A percentile compares a stretch with the other conserved stretches of the same genome.
Evolutionary conservation across 352 stramenopile genomes (phyloP).

Genomic region (Phytopythium vexans): DNA sequence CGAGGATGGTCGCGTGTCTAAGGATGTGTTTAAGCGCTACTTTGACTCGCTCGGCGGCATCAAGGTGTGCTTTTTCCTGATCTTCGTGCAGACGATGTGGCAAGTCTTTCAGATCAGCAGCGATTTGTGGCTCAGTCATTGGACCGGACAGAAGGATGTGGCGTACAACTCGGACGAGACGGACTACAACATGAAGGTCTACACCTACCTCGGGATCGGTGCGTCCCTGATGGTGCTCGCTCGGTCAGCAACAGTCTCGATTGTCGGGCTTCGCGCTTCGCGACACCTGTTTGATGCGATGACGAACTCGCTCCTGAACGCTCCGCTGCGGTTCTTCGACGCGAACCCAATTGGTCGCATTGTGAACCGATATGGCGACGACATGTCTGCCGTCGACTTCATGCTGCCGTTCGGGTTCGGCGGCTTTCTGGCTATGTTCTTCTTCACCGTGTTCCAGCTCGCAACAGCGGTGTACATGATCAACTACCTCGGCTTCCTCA

Average conservation of each 20-base stretch:
- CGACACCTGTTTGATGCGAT: constrained; percentile 64
- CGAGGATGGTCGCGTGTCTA: constrained; percentile 32
- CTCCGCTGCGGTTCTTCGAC: constrained; percentile 81
- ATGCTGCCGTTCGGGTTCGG: constrained; percentile 20
- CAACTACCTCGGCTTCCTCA: constrained; percentile 87
- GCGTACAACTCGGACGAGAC: constrained; percentile 32
- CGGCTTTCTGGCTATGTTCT: constrained; percentile 42
- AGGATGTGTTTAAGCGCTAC: constrained; percentile 32
- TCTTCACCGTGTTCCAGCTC: constrained; percentile 53
- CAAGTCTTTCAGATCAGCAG: constrained; percentile 28
- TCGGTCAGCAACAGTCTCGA: constrained; percentile 11
- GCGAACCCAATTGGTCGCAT: constrained; percentile 70
- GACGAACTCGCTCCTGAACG: constrained; percentile 67
- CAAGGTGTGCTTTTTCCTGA: constrained; percentile 7
- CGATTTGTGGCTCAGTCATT: constrained; percentile 34
- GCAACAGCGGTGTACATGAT: constrained; percentile 55
- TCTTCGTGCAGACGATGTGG: constrained; percentile 21
- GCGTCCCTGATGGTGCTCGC: constrained; percentile 14
- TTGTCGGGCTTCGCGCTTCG: constrained; percentile 18
- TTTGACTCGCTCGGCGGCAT: constrained; percentile 30
- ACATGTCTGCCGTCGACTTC: constrained; percentile 83
- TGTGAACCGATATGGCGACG: constrained; percentile 77
- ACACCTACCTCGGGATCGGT: constrained; percentile 2
- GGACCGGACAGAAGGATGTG: constrained; percentile 38
- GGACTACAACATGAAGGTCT: constrained; percentile 22